A percentile compares a stretch with the other conserved stretches of the same genome.
Evolutionary conservation across 225 moss, liverwort and hornwort genomes (phyloP).

Genomic region (Rhytidiadelphus loreus): DNA sequence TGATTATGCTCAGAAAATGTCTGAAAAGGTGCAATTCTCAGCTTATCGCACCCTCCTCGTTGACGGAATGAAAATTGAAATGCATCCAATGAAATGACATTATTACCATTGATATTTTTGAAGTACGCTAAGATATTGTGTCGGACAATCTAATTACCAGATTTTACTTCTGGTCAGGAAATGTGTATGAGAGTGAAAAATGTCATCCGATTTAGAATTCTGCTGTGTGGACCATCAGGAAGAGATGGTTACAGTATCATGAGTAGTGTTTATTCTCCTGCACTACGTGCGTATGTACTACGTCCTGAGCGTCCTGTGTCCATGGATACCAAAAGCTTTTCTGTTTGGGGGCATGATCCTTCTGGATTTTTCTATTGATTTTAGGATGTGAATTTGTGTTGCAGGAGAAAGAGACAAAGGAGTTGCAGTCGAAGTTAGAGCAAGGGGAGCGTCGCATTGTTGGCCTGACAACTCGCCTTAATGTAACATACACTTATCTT

Average conservation of each 20-base stretch:
- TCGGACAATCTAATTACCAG: neutral
- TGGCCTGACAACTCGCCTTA: constrained; percentile 45
- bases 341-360: neutral
- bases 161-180: neutral
- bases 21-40: constrained; percentile 46
- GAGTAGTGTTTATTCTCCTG: neutral
- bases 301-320: neutral
- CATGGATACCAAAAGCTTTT: neutral
- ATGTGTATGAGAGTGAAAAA: neutral
- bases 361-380: neutral
- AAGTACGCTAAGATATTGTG: neutral
- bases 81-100: neutral
- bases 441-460: constrained; percentile 57
- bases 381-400: neutral
- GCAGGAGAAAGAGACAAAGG: constrained; percentile 71
- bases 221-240: neutral
- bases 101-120: neutral
- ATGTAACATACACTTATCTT: constrained; percentile 25
- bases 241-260: neutral
- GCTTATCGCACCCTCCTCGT: neutral
- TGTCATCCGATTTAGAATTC: neutral
- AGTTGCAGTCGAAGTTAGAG: constrained; percentile 61
- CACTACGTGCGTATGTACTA: neutral
- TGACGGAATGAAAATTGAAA: neutral
- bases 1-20: constrained; percentile 45